A percentile compares a stretch with the other conserved stretches of the same genome.
Conservation (phyloP, 768 basidiomycete species). For the Hygrophorus pudorinus region DNA sequence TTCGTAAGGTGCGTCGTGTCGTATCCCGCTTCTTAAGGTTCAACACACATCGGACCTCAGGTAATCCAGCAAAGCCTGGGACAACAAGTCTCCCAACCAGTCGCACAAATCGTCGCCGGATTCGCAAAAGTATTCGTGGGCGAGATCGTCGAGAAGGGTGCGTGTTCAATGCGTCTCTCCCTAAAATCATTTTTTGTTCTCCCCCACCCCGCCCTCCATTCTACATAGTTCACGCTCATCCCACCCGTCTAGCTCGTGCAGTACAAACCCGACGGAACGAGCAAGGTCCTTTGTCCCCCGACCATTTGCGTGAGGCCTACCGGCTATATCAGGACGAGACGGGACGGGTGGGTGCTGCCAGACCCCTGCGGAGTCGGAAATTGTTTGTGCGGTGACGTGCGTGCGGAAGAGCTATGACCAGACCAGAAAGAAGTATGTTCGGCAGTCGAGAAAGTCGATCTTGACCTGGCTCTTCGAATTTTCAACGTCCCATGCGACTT, state of each 20-base stretch:
- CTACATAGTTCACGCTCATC: neutral
- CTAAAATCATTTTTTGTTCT: neutral
- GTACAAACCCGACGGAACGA: slow-evolving; percentile 68
- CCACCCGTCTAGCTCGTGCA: slow-evolving; percentile 45
- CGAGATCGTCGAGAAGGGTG: slow-evolving; percentile 85
- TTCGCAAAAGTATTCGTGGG: slow-evolving; percentile 90
- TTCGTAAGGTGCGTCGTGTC: slow-evolving; percentile 54
- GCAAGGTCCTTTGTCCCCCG: slow-evolving; percentile 73
- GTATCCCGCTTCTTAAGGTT: neutral
- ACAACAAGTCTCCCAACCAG: slow-evolving; percentile 77
- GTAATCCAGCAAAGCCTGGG: slow-evolving; percentile 76
- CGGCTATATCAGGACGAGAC: slow-evolving; percentile 73
- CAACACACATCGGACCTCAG: slow-evolving; percentile 24
- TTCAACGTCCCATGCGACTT: too few species aligned
- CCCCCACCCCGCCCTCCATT: neutral
- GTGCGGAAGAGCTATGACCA: too few species aligned
- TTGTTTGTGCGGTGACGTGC: slow-evolving; percentile 42
- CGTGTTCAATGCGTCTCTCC: slow-evolving; percentile 10
- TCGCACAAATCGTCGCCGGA: slow-evolving; percentile 84
- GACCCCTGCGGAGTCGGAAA: slow-evolving; percentile 58
- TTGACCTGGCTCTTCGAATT: neutral
- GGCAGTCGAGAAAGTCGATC: neutral
- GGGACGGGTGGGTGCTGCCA: slow-evolving; percentile 70
- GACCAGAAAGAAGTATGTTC: neutral
- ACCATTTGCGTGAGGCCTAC: slow-evolving; percentile 87